phyloP scores from a whole-genome alignment of 441 rosid species.

The Populus hybrid region DNA sequence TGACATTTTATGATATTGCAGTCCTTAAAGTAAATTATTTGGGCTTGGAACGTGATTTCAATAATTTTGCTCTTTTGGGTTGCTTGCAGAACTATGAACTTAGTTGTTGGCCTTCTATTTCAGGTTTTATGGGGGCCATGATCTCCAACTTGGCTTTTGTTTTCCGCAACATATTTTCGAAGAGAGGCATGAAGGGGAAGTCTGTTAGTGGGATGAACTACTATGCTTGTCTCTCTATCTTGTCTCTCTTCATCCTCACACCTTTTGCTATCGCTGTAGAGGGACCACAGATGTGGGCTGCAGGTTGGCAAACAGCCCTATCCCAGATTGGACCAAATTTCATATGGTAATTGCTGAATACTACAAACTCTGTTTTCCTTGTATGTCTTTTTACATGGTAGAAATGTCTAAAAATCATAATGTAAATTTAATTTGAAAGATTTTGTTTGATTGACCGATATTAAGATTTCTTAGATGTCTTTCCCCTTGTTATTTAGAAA shows the following conservation, averaged over 20 bases:
- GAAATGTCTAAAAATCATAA: neutral
- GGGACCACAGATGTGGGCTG: slow-evolving; percentile 95
- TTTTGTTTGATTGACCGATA: neutral
- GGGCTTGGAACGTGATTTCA: slow-evolving; percentile 10
- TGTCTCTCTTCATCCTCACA: slow-evolving; percentile 81
- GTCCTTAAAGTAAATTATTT: neutral
- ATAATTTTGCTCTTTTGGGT: neutral
- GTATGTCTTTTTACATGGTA: neutral
- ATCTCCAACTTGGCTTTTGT: slow-evolving; percentile 95
- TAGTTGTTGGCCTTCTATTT: slow-evolving; percentile 23
- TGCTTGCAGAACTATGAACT: slow-evolving; percentile 9
- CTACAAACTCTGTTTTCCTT: neutral
- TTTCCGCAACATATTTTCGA: slow-evolving; percentile 91
- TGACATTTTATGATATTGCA: slow-evolving; percentile 9
- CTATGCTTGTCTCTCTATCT: slow-evolving; percentile 89
- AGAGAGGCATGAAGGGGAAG: slow-evolving; percentile 95
- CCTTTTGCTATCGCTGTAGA: slow-evolving; percentile 93
- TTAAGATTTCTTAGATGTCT: neutral
- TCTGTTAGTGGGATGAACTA: slow-evolving; percentile 97
- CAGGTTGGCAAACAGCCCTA: slow-evolving; percentile 77
- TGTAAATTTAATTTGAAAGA: neutral
- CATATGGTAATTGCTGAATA: slow-evolving; percentile 50
- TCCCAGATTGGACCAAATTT: slow-evolving; percentile 81
- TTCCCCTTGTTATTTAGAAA: neutral
- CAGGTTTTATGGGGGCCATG: slow-evolving; percentile 99